phyloP scores from a whole-genome alignment of 257 asterid genomes.

The Solanum sejunctum region DNA sequence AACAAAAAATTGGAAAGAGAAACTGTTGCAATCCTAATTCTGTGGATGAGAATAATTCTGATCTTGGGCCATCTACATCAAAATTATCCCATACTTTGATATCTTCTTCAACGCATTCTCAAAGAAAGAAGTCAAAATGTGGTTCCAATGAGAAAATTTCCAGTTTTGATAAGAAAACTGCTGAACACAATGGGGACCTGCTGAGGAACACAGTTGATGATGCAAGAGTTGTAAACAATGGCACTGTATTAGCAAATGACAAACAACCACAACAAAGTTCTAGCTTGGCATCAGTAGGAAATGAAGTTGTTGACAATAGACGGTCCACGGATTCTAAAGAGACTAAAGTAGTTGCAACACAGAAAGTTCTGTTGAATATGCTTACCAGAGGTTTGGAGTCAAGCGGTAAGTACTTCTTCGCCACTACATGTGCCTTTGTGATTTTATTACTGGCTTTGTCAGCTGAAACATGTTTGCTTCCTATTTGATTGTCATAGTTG shows the following conservation, averaged over 20 bases:
- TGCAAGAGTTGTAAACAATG: slow-evolving; percentile 21
- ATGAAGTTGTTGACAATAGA: slow-evolving; percentile 6
- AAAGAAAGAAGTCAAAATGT: slow-evolving; percentile 7
- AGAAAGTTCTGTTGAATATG: slow-evolving; percentile 29
- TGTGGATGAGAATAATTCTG: slow-evolving; percentile 15
- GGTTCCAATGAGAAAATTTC: slow-evolving; percentile 14
- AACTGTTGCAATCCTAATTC: slow-evolving; percentile 4
- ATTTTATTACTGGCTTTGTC: not conserved
- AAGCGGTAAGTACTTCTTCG: slow-evolving; percentile 25
- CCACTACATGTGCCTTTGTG: not conserved
- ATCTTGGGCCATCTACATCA: slow-evolving; percentile 29
- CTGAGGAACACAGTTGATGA: slow-evolving; percentile 11
- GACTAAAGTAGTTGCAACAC: slow-evolving; percentile 9
- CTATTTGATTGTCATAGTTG: slow-evolving; percentile 41
- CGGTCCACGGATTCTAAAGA: slow-evolving; percentile 10
- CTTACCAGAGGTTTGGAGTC: slow-evolving; percentile 61
- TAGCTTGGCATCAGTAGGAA: not conserved
- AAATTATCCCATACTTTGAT: slow-evolving; percentile 9
- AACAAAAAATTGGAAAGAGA: slow-evolving; percentile 6
- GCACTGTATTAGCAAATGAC: slow-evolving; percentile 16
- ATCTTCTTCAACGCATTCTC: not conserved
- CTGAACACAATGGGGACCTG: not conserved
- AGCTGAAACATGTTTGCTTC: not conserved
- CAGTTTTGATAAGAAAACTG: slow-evolving; percentile 9
- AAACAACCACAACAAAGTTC: slow-evolving; percentile 7